phyloP scores from a whole-genome alignment of 257 asterid genomes.

The Rubia yunnanensis region DNA sequence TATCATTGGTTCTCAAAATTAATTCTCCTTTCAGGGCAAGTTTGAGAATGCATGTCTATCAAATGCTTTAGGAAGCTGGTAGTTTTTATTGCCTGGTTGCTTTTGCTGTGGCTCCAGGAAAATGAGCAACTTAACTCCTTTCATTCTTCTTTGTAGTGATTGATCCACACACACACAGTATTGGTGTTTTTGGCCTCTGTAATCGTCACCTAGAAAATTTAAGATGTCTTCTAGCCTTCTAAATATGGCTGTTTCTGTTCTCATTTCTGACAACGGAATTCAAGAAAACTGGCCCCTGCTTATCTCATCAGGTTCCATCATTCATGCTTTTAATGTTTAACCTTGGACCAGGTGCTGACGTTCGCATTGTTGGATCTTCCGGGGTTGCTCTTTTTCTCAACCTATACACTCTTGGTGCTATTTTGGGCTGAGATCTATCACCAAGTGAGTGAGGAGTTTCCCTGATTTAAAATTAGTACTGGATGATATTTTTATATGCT shows the following conservation, averaged over 20 bases:
- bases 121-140: neutral
- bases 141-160: neutral
- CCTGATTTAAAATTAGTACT: neutral
- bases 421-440: slow-evolving; percentile 97
- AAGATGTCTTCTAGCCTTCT: neutral
- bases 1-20: neutral
- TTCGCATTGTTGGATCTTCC: slow-evolving; percentile 70
- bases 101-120: neutral
- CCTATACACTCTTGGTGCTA: slow-evolving; percentile 81
- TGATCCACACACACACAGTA: neutral
- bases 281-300: neutral
- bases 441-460: slow-evolving; percentile 48
- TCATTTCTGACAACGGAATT: neutral
- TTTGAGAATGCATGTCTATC: neutral
- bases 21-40: neutral
- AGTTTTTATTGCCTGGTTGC: too few relatives aligned
- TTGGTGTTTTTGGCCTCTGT: too few relatives aligned
- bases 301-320: neutral
- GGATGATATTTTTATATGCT: neutral
- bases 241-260: neutral
- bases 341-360: slow-evolving; percentile 48
- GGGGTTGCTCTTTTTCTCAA: slow-evolving; percentile 86
- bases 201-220: neutral
- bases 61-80: neutral
- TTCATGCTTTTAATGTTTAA: neutral